Evolutionary conservation across 345 rosid species (phyloP).

Genomic region (Arabis hirsuta): DNA sequence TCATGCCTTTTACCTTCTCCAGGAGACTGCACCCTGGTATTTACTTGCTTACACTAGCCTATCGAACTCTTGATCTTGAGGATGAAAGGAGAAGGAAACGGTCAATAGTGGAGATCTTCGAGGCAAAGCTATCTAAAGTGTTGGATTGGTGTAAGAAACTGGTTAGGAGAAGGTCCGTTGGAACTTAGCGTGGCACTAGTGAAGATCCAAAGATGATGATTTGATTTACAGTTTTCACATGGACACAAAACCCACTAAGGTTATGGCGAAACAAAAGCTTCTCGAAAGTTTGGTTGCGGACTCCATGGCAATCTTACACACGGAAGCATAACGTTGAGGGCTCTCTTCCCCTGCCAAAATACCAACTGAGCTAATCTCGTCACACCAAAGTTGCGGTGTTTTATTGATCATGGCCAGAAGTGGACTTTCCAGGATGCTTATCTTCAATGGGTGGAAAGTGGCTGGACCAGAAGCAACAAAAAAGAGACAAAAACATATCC

Average conservation of each 20-base stretch:
- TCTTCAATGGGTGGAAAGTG: not conserved
- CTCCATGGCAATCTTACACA: not conserved
- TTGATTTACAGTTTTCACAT: not conserved
- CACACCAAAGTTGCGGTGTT: not conserved
- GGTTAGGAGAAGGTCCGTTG: constrained; percentile 34
- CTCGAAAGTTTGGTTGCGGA: constrained; percentile 4
- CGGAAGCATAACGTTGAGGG: not conserved
- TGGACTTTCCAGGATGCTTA: not conserved
- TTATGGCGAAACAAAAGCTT: constrained; percentile 19
- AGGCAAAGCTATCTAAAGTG: constrained; percentile 49
- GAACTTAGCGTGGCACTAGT: constrained; percentile 25
- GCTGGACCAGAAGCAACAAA: not conserved
- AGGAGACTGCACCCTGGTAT: constrained; percentile 97
- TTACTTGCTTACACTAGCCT: constrained; percentile 84
- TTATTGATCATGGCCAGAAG: not conserved
- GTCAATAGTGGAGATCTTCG: constrained; percentile 50
- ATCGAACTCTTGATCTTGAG: constrained; percentile 93
- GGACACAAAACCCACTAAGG: not conserved
- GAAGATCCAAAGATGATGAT: constrained; percentile 6
- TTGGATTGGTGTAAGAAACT: constrained; percentile 76
- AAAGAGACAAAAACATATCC: not conserved
- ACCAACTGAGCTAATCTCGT: not conserved
- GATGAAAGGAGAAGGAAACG: constrained; percentile 69
- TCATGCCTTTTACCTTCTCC: constrained; percentile 38
- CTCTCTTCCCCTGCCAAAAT: not conserved